A percentile compares a stretch with the other conserved stretches of the same genome.
Conservation (phyloP, 495 filamentous ascomycete genomes). For the Penicillium manginii region DNA sequence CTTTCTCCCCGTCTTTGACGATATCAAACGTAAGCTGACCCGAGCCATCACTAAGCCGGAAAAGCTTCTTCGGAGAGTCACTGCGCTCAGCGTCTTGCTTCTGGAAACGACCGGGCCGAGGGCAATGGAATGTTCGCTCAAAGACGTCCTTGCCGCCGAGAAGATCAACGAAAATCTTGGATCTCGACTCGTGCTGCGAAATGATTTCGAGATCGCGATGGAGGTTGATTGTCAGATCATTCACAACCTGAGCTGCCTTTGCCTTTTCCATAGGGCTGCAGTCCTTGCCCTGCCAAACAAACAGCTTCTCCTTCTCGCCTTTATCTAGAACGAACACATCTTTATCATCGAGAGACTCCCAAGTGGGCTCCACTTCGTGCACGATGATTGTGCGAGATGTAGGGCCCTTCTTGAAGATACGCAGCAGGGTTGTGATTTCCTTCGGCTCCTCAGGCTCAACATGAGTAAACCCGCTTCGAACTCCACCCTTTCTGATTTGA, state of each 20-base stretch:
- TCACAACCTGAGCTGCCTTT: constrained; percentile 64
- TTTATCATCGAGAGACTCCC: constrained; percentile 61
- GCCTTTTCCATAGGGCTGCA: constrained; percentile 68
- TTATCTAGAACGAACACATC: constrained; percentile 66
- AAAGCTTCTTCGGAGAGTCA: constrained; percentile 46
- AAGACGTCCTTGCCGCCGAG: constrained; percentile 54
- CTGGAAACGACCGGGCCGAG: constrained; percentile 41
- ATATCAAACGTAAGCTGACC: constrained; percentile 55
- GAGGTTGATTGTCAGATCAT: constrained; percentile 54
- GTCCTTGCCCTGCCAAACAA: constrained; percentile 66
- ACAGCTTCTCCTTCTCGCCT: constrained; percentile 63
- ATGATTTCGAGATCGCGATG: constrained; percentile 65
- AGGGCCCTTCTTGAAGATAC: constrained; percentile 58
- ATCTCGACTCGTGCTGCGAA: constrained; percentile 58
- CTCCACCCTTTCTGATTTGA: constrained; percentile 58
- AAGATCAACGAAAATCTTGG: constrained; percentile 53
- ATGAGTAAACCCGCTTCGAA: constrained; percentile 61
- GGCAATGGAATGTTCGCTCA: constrained; percentile 34
- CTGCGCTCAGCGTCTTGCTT: constrained; percentile 19
- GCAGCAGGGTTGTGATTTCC: constrained; percentile 53
- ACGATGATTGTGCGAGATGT: constrained; percentile 51
- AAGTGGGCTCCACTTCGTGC: constrained; percentile 64
- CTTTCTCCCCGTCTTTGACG: constrained; percentile 51
- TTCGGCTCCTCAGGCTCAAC: constrained; percentile 50
- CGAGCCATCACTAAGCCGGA: constrained; percentile 58